Percentiles rank a stretch among this genome's conserved stretches.
Conservation (phyloP, 768 basidiomycete genomes). For the Clitopilus hobsonii region DNA sequence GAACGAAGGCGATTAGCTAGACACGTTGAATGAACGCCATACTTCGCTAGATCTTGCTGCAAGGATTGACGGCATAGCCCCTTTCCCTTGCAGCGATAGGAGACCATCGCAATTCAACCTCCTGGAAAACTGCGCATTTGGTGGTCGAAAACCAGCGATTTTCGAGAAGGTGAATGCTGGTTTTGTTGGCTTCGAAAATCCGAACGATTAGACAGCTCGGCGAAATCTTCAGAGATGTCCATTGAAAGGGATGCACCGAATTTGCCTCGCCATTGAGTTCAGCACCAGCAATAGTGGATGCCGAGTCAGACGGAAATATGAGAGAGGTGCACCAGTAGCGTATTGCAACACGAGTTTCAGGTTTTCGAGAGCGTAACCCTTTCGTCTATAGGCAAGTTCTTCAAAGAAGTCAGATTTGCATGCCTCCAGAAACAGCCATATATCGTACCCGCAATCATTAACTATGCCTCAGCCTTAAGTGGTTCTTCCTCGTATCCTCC, state of each 20-base stretch:
- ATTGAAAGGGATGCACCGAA: slow-evolving; percentile 16
- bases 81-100: neutral
- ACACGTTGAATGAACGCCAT: too few relatives aligned
- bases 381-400: slow-evolving; percentile 67
- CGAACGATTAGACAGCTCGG: slow-evolving; percentile 56
- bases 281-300: neutral
- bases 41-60: neutral
- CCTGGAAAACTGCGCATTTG: slow-evolving; percentile 69
- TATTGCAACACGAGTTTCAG: slow-evolving; percentile 67
- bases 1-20: too few relatives aligned
- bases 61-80: neutral
- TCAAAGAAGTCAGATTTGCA: neutral
- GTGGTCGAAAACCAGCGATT: slow-evolving; percentile 71
- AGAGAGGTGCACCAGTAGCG: slow-evolving; percentile 41
- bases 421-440: neutral
- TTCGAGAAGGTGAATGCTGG: slow-evolving; percentile 70
- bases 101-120: slow-evolving; percentile 73
- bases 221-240: slow-evolving; percentile 30
- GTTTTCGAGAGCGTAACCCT: slow-evolving; percentile 60
- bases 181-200: slow-evolving; percentile 62
- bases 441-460: slow-evolving; percentile 83
- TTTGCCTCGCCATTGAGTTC: slow-evolving; percentile 2
- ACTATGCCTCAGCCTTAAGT: slow-evolving; percentile 79
- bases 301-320: slow-evolving; percentile 13
- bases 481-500: slow-evolving; percentile 29